Conservation (phyloP, 345 rosid species). For the Linum usitatissimum region DNA sequence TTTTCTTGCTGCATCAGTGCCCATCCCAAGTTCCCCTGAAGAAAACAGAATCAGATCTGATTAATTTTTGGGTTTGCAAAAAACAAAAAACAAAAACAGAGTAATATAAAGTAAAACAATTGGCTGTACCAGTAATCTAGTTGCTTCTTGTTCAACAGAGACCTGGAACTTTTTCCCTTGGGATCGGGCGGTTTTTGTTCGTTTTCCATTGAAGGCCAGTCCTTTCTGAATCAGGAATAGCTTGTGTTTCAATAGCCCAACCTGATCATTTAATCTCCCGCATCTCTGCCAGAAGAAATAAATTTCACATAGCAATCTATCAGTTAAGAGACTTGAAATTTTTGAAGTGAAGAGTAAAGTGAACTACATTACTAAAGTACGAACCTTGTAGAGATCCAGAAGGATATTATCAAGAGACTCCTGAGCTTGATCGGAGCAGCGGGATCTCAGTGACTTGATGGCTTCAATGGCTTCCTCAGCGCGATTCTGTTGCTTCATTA, state of each 20-base stretch:
- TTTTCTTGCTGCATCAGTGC: constrained; percentile 86
- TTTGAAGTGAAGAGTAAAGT: not conserved
- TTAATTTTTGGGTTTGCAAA: not conserved
- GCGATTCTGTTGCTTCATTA: constrained; percentile 93
- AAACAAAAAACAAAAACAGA: not conserved
- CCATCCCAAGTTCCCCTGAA: constrained; percentile 92
- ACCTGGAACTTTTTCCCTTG: constrained; percentile 96
- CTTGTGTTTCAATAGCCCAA: constrained; percentile 63
- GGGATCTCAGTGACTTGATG: constrained; percentile 58
- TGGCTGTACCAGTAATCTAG: constrained; percentile 53
- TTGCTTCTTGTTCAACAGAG: constrained; percentile 97
- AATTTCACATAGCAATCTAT: not conserved
- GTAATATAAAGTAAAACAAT: too few relatives aligned
- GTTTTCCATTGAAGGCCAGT: constrained; percentile 89
- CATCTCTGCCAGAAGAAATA: constrained; percentile 48
- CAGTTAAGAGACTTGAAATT: not conserved
- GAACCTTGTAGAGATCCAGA: constrained; percentile 71
- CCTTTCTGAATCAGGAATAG: constrained; percentile 79
- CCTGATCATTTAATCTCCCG: constrained; percentile 85
- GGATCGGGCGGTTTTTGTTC: constrained; percentile 92
- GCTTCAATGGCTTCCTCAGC: constrained; percentile 98
- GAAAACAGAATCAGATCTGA: not conserved
- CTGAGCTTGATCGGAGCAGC: constrained; percentile 94
- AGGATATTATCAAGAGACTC: constrained; percentile 91
- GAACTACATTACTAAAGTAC: constrained; percentile 20